Percentiles rank a stretch among this genome's conserved stretches.
These are phyloP conservation scores for Pterocarpus santalinus DNA, from an alignment of 306 rosid genomes.

Conservation along the genomic window DNA sequence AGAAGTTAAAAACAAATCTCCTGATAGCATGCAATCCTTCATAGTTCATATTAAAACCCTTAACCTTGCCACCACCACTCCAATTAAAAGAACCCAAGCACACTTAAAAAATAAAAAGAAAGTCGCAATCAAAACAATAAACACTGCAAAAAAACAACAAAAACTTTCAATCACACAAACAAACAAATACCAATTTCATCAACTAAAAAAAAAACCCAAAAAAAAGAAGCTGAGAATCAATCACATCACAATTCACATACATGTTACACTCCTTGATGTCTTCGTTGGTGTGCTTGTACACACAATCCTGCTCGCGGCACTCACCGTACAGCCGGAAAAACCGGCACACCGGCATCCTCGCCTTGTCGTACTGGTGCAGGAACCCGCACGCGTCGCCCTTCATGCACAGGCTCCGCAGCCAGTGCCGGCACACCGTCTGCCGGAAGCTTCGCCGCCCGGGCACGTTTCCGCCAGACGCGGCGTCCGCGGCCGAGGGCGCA, in stretches of 20 bases:
- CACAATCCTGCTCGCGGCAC: conserved; percentile 99
- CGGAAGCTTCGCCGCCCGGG: conserved; percentile 87
- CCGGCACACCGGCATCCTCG: conserved; percentile 97
- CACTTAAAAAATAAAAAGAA: background rate
- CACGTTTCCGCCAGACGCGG: conserved; percentile 40
- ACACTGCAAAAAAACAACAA: background rate
- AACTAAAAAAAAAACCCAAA: background rate
- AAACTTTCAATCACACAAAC: conserved; percentile 1
- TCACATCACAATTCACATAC: conserved; percentile 46
- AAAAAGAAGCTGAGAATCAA: background rate
- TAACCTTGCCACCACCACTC: background rate
- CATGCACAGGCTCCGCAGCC: conserved; percentile 96
- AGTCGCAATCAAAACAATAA: conserved; percentile 24
- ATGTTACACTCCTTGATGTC: conserved; percentile 99
- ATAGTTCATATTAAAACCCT: background rate
- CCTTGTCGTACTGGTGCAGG: conserved; percentile 94
- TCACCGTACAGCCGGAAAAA: conserved; percentile 90
- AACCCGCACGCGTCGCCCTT: conserved; percentile 99
- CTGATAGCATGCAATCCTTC: background rate
- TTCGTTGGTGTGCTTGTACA: conserved; percentile 95
- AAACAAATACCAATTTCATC: background rate
- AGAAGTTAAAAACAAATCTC: background rate
- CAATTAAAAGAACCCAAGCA: background rate
- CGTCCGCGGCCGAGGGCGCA: conserved; percentile 26
- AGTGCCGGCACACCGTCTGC: conserved; percentile 98